Percentiles rank a stretch among this genome's conserved stretches.
These are phyloP conservation scores for Crithidia bombi DNA, from an alignment of 208 protist species.

Conservation along the genomic window DNA sequence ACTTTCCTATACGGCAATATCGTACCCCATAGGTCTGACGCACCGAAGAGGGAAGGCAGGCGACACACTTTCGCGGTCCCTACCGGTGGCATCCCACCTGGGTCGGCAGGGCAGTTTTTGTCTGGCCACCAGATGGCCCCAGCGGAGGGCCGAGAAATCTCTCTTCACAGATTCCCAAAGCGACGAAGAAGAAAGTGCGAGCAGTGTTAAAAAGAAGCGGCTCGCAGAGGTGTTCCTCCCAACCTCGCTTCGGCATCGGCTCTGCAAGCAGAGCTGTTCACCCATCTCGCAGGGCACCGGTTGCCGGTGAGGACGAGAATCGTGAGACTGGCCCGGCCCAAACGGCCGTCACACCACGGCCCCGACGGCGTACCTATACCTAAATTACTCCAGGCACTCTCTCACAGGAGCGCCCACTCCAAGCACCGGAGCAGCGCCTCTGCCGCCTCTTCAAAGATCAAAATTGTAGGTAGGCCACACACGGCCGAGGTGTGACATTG, in stretches of 20 bases:
- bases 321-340: too few relatives aligned
- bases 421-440: too few relatives aligned
- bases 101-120: neutral
- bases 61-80: constrained; percentile 10
- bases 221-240: too few relatives aligned
- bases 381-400: too few relatives aligned
- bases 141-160: neutral
- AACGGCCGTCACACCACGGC: too few relatives aligned
- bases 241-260: constrained; percentile 6
- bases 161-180: neutral
- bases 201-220: constrained; percentile 6
- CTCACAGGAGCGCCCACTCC: too few relatives aligned
- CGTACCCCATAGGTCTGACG: constrained; percentile 1
- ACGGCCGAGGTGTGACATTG: neutral
- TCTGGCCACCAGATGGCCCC: neutral
- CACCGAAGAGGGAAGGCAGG: constrained; percentile 2
- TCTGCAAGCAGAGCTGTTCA: constrained; percentile 9
- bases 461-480: neutral
- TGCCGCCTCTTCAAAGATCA: too few relatives aligned
- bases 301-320: too few relatives aligned
- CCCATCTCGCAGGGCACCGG: too few relatives aligned
- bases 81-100: constrained; percentile 5
- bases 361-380: too few relatives aligned
- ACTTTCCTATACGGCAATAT: too few relatives aligned
- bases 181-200: neutral